A percentile compares a stretch with the other conserved stretches of the same genome.
Evolutionary conservation across 306 rosid genomes (phyloP).

Genomic region (Lathyrus aphaca): DNA sequence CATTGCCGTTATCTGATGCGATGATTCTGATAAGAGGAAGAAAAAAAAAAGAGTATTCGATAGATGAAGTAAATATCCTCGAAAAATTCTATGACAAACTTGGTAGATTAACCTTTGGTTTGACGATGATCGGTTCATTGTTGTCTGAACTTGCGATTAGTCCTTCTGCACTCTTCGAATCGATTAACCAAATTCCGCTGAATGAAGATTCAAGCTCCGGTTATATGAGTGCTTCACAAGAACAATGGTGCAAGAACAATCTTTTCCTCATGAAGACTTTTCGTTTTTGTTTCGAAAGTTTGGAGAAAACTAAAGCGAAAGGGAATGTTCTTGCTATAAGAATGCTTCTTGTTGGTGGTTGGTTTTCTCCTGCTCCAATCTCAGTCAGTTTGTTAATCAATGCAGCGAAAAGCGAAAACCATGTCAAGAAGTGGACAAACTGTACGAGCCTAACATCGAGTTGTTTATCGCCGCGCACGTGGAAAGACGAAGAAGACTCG

Average conservation of each 20-base stretch:
- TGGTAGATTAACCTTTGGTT: constrained; percentile 73
- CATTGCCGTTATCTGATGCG: constrained; percentile 67
- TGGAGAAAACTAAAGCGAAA: constrained; percentile 56
- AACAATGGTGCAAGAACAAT: constrained; percentile 70
- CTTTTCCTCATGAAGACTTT: constrained; percentile 74
- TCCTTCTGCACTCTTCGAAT: constrained; percentile 69
- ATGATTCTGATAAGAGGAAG: constrained; percentile 77
- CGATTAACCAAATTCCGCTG: constrained; percentile 60
- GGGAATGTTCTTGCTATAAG: constrained; percentile 60
- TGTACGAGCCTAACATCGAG: constrained; percentile 47
- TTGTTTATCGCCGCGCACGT: constrained; percentile 59
- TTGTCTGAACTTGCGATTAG: constrained; percentile 66
- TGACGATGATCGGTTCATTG: constrained; percentile 71
- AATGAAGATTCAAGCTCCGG: constrained; percentile 55
- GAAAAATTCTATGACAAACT: constrained; percentile 66
- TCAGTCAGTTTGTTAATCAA: constrained; percentile 52
- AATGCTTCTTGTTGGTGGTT: constrained; percentile 76
- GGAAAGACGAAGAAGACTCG: constrained; percentile 84
- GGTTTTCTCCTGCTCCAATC: constrained; percentile 78
- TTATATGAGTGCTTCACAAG: constrained; percentile 60
- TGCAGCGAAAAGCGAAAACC: constrained; percentile 58
- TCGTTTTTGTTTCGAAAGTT: constrained; percentile 54
- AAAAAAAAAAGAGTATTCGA: constrained; percentile 65
- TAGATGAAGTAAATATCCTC: constrained; percentile 58
- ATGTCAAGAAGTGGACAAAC: constrained; percentile 62